A percentile compares a stretch with the other conserved stretches of the same genome.
Conservation (phyloP, 768 basidiomycete genomes). For the Pulveroboletus frians region DNA sequence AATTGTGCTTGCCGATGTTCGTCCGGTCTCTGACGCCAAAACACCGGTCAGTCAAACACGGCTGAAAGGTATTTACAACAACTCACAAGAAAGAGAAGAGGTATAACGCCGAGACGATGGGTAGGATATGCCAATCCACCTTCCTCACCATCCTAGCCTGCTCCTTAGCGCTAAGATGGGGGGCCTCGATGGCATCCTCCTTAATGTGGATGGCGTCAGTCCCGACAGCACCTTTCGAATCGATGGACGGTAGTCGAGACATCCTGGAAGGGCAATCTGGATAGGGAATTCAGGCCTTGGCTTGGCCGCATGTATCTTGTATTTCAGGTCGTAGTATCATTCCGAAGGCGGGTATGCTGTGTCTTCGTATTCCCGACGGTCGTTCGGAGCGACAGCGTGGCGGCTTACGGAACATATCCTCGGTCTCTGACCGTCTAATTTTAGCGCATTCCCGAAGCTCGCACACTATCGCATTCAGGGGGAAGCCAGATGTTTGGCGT, state of each 20-base stretch:
- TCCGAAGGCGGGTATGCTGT: slow-evolving; percentile 2
- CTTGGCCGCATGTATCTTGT: neutral
- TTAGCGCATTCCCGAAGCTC: neutral
- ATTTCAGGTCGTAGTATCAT: neutral
- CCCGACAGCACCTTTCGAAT: slow-evolving; percentile 3
- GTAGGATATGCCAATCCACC: slow-evolving; percentile 19
- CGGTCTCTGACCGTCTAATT: neutral
- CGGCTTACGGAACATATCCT: too few relatives aligned
- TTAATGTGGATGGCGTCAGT: slow-evolving; percentile 5
- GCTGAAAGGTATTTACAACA: neutral
- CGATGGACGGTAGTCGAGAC: neutral
- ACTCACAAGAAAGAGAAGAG: slow-evolving; percentile 20
- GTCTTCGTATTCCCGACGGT: neutral
- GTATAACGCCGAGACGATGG: slow-evolving; percentile 13
- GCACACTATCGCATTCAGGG: neutral
- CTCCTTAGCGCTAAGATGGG: neutral
- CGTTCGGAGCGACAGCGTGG: neutral
- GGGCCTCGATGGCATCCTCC: neutral
- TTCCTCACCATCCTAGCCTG: slow-evolving; percentile 13
- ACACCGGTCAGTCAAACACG: neutral
- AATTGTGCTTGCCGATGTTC: slow-evolving; percentile 36
- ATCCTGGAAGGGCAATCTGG: neutral
- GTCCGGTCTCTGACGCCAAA: slow-evolving; percentile 34
- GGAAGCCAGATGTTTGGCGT: too few relatives aligned
- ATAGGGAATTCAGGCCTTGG: slow-evolving; percentile 2